Base-by-base conservation (phyloP, 2,329 filamentous ascomycete species). In the Sporothrix globosa region DNA sequence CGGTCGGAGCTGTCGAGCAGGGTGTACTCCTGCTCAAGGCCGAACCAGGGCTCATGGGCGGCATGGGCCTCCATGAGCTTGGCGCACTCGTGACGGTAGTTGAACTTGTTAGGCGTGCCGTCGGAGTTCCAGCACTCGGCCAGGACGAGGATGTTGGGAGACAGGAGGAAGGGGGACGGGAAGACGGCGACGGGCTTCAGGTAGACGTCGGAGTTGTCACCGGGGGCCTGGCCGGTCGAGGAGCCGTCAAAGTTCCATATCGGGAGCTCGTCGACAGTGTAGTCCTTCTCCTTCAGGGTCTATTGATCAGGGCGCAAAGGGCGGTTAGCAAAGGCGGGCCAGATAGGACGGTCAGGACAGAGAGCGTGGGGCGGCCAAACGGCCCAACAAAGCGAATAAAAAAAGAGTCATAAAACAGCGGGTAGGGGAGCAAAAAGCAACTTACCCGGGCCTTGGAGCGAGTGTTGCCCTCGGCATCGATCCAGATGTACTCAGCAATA, bases 21-120 rank as follows among this genome's bases (percentile, higher is more conserved):
- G 72, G 93, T 98, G 88, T 98, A 98, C 83, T 97, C 95, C 82
- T 97, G 95, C 81, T 97, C 95, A 21, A 99, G 90, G 83, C 96
- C 96, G 83, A 98, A 99, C 96, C 95, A 98, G 79, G 96, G 94
- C 80, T 91, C 86, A 77, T 95, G 90, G 71, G 89, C 85, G 80
- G 90, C 90, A 82, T 97, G 90, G 74, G 90, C 87, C 82, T 96
- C 89, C 92, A 98, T 97, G 77, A 97, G 86, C 82, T 96, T 91
- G 79, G 88, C 88, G 78, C 90, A 91, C 79, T 98, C 95, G 81
- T 97, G 91, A 76, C 96, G 92, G 90, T 91, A 92, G 91, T 99
- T 99, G 91, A 88, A 98, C 83, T 97, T 94, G 90, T 98, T 99
- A 82, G 96, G 96, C 74, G 90, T 93, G 79, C 93, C 94, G 82